Evolutionary conservation across 2,329 filamentous ascomycete species (phyloP), one percentile per base, ranked within the genome.

Genomic region (Verticillium klebahnii): DNA sequence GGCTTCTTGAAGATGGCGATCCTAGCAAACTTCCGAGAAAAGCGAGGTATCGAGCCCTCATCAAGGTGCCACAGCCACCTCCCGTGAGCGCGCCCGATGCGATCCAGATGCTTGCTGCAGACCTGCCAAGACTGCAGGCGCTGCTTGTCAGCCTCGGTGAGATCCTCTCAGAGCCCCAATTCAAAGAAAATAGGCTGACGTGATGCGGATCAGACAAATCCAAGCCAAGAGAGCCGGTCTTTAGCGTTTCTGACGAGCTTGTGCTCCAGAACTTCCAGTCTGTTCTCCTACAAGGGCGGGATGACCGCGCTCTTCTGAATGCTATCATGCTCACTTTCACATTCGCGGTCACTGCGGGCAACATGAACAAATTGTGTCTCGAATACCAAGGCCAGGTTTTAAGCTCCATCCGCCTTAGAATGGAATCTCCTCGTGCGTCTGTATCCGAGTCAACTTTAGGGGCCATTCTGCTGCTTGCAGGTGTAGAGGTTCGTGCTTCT

Each of bases 401-500:
- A 1, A 65, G 65, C 4, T 67, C 61, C 9, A 71, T 80, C 59
- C 71, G 76, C 3, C 36, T 70, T 34, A 74, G 67, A n/a, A 74
- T 80, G 67, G 65, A 60, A 29, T 72, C 62, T 11, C 61, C 61
- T 0, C 65, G 70, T 4, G 62, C 61, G 4, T 70, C 72, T 37
- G 65, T 69, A 14, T 73, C 75, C 0, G 73, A 73, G 58, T 69
- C 77, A 3, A 79, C 76, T 0, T 63, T 80, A 2, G 78, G 75
- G 0, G 72, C 78, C 0, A 80, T 80, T 63, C 19, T 80, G 5
- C 67, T 80, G 0, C 67, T 80, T 0, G 76, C 77, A 12, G 76
- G 77, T 1, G 66, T 78, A 1, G 78, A 79, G 70, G 78, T 78
- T 1, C 60, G 75, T 40, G 19, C 5, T 19, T 56, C 54, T 9